Conservation (phyloP, 768 basidiomycete genomes). For the Russula dissimulans region DNA sequence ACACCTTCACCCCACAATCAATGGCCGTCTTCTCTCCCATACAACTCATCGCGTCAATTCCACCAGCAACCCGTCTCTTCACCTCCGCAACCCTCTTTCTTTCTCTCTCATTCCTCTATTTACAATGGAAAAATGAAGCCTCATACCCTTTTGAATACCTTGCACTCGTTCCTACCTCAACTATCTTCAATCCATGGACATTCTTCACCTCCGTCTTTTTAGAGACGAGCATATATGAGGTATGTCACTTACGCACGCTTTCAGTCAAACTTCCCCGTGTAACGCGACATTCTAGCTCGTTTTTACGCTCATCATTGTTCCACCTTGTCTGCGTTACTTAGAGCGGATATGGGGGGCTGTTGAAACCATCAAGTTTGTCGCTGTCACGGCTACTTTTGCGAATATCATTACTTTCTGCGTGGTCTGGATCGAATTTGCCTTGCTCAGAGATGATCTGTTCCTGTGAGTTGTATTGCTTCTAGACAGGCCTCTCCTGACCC, state of each 20-base stretch:
- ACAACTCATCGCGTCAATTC: constrained; percentile 59
- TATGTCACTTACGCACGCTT: constrained; percentile 30
- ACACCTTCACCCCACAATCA: not conserved
- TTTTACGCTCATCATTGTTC: constrained; percentile 65
- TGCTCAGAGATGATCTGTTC: constrained; percentile 60
- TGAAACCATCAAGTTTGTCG: constrained; percentile 80
- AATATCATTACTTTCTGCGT: constrained; percentile 86
- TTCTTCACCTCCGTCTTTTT: constrained; percentile 83
- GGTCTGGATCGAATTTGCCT: constrained; percentile 79
- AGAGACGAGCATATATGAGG: constrained; percentile 78
- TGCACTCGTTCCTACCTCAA: constrained; percentile 71
- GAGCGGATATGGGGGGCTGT: constrained; percentile 90
- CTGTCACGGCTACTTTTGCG: constrained; percentile 64
- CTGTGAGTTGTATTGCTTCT: constrained; percentile 45
- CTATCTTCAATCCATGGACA: constrained; percentile 87
- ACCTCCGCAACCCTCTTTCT: constrained; percentile 49
- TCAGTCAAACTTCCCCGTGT: not conserved
- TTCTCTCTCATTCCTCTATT: constrained; percentile 55
- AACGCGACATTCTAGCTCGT: constrained; percentile 46
- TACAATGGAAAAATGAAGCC: constrained; percentile 43
- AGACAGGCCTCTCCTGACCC: not conserved
- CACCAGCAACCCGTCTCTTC: constrained; percentile 70
- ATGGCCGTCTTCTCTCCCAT: constrained; percentile 77
- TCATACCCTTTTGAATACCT: constrained; percentile 51
- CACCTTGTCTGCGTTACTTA: constrained; percentile 79